Conservation (phyloP, 73 alveolate genomes). For the Paramecium bursaria region DNA sequence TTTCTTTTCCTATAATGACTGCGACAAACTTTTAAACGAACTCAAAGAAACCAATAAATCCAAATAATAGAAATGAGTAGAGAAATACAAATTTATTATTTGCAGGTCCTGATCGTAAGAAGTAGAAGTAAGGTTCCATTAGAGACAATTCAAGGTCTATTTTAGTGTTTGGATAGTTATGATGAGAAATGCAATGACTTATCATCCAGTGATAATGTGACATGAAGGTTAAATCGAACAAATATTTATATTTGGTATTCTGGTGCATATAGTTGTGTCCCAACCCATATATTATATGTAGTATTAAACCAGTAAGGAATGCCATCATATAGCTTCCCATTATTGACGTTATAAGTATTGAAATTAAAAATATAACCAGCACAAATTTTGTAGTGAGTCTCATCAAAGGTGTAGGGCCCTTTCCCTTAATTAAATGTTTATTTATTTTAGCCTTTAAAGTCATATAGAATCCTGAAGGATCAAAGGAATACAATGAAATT, state of each 20-base stretch:
- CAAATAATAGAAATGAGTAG: conserved; percentile 12
- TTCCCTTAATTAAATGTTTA: no score
- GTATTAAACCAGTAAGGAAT: conserved; percentile 6
- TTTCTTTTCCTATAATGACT: conserved; percentile 4
- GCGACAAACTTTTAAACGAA: background rate
- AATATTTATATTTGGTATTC: conserved; percentile 2
- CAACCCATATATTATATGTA: conserved; percentile 23
- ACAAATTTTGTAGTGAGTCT: no score
- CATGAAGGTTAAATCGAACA: conserved; percentile 17
- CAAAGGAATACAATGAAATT: no score
- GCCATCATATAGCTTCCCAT: conserved; percentile 49
- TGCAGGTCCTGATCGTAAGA: background rate
- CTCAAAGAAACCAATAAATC: background rate
- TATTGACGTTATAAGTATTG: no score
- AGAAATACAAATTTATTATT: background rate
- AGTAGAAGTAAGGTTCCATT: conserved; percentile 15
- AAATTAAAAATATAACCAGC: no score
- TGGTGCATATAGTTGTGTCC: conserved; percentile 25
- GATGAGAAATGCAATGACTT: conserved; percentile 44
- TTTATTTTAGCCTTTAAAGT: no score
- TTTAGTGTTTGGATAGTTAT: conserved; percentile 12
- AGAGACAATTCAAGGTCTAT: conserved; percentile 15
- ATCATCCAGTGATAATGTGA: conserved; percentile 45
- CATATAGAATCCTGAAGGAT: no score
- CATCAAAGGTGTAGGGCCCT: no score